phyloP scores from a whole-genome alignment of 257 asterid genomes.

The Misopates orontium region DNA sequence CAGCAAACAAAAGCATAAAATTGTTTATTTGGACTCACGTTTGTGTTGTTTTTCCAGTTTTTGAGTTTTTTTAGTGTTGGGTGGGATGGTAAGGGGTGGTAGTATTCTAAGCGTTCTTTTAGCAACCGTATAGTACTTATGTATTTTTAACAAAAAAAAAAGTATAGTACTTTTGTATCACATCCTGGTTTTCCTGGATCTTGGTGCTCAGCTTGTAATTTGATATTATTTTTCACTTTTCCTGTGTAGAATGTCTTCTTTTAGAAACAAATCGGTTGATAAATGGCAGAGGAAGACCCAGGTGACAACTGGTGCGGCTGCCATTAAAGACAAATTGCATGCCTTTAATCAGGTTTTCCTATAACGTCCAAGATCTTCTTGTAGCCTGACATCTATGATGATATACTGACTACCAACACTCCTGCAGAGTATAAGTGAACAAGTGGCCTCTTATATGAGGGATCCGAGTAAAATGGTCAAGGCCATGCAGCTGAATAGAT shows the following conservation, averaged over 20 bases:
- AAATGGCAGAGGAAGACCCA: slow-evolving; percentile 98
- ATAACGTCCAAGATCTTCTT: slow-evolving; percentile 19
- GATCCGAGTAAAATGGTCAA: slow-evolving; percentile 94
- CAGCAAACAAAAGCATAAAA: neutral
- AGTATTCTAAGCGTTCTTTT: too few species aligned
- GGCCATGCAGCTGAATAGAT: slow-evolving; percentile 86
- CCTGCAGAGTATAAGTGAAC: slow-evolving; percentile 81
- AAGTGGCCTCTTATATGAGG: slow-evolving; percentile 89
- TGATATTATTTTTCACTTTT: slow-evolving; percentile 14
- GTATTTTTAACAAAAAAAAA: too few species aligned
- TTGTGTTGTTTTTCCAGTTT: neutral
- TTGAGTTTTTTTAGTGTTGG: too few species aligned
- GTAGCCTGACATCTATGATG: slow-evolving; percentile 17
- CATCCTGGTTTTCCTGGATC: neutral
- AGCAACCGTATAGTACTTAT: too few species aligned
- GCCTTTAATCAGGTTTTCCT: slow-evolving; percentile 92
- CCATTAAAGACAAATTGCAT: slow-evolving; percentile 80
- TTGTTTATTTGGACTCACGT: neutral
- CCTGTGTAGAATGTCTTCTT: slow-evolving; percentile 66
- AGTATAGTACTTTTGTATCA: neutral
- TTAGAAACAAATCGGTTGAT: slow-evolving; percentile 84
- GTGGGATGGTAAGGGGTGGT: too few species aligned
- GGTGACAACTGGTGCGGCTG: slow-evolving; percentile 95
- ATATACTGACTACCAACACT: slow-evolving; percentile 29
- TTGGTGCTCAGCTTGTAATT: neutral